These are phyloP conservation scores for Phialocephala subalpina DNA, from an alignment of 2,329 filamentous ascomycete species.

Conservation along the genomic window DNA sequence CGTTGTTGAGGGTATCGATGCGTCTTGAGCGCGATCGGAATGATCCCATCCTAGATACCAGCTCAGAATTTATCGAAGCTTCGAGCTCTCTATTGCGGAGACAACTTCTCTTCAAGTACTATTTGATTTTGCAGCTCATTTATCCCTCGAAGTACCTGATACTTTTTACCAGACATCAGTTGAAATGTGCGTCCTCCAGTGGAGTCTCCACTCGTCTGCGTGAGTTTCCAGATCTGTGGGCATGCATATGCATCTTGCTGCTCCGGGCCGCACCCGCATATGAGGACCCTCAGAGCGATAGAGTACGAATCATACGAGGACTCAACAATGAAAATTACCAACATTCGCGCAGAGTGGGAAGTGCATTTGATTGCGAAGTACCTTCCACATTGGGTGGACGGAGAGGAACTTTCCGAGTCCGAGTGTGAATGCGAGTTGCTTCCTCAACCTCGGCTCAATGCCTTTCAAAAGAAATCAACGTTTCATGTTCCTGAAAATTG, in stretches of 20 bases:
- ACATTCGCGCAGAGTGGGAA: background rate
- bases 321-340: background rate
- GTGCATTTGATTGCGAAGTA: background rate
- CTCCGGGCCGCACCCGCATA: constrained; percentile 1
- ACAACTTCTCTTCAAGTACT: background rate
- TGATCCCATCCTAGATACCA: background rate
- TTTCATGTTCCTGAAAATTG: background rate
- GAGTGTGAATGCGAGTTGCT: background rate
- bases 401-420: background rate
- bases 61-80: background rate
- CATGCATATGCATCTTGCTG: background rate
- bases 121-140: background rate
- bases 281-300: background rate
- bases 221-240: background rate
- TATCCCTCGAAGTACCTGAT: background rate
- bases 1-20: background rate
- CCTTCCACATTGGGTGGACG: background rate
- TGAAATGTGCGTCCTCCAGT: background rate
- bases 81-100: background rate
- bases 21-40: background rate
- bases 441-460: background rate
- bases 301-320: background rate
- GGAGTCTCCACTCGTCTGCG: background rate
- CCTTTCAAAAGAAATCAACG: background rate
- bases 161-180: background rate